These are phyloP conservation scores for Neoboletus brunneissimus DNA, from an alignment of 768 basidiomycete species.

Conservation along the genomic window DNA sequence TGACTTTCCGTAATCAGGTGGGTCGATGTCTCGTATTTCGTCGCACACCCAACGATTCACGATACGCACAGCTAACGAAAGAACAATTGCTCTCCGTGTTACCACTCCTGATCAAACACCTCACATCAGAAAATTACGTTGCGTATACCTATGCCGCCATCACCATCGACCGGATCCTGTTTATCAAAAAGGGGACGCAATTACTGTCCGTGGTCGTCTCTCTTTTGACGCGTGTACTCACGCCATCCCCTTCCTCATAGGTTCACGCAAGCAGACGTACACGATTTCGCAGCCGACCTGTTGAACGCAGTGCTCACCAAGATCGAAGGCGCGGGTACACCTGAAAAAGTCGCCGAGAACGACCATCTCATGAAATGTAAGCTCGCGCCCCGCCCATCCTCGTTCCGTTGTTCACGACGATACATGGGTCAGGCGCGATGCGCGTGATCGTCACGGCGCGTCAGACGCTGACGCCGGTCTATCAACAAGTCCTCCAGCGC, in stretches of 20 bases:
- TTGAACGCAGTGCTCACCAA: constrained; percentile 70
- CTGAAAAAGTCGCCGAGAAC: constrained; percentile 95
- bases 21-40: too few species aligned
- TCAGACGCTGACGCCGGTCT: constrained; percentile 67
- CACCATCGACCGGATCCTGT: constrained; percentile 93
- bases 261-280: constrained; percentile 87
- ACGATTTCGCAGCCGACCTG: constrained; percentile 74
- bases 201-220: constrained; percentile 55
- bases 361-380: constrained; percentile 70
- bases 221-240: too few species aligned
- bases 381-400: constrained; percentile 18
- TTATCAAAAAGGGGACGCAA: constrained; percentile 71
- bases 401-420: background rate
- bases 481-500: constrained; percentile 61
- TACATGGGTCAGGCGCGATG: too few species aligned
- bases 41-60: too few species aligned
- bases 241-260: too few species aligned
- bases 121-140: constrained; percentile 83
- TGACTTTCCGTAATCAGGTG: too few species aligned
- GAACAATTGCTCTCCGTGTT: constrained; percentile 89
- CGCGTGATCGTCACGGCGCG: constrained; percentile 62
- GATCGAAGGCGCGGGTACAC: constrained; percentile 73
- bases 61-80: constrained; percentile 39
- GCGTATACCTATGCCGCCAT: constrained; percentile 45
- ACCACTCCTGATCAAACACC: constrained; percentile 80